phyloP scores from a whole-genome alignment of 176 grass and related monocot species.

The Thalia dealbata region DNA sequence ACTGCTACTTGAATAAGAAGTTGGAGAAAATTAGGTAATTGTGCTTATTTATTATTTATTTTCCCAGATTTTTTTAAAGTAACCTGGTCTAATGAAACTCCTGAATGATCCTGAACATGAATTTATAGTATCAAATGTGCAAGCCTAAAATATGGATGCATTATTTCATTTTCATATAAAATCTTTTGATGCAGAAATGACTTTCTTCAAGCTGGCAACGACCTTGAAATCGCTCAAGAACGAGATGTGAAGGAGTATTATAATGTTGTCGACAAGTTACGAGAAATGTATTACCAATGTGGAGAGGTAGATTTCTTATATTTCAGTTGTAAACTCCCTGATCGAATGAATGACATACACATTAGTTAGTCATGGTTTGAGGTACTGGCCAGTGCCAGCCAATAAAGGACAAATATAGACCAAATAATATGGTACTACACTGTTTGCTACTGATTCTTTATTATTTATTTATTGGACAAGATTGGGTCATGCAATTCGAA shows the following conservation, averaged over 20 bases:
- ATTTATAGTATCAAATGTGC: not conserved
- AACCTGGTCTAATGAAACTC: not conserved
- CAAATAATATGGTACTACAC: too few species aligned
- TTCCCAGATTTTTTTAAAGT: slow-evolving; percentile 10
- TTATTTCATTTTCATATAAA: not conserved
- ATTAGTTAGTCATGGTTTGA: too few species aligned
- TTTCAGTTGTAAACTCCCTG: not conserved
- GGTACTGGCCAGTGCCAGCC: too few species aligned
- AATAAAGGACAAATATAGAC: too few species aligned
- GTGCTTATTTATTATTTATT: slow-evolving; percentile 2
- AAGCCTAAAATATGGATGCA: not conserved
- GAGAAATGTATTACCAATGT: slow-evolving; percentile 54
- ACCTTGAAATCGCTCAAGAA: slow-evolving; percentile 53
- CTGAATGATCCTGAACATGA: not conserved
- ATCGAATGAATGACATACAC: not conserved
- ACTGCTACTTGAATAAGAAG: slow-evolving; percentile 57
- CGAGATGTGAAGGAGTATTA: slow-evolving; percentile 48
- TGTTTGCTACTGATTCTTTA: too few species aligned
- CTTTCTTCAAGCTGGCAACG: slow-evolving; percentile 48
- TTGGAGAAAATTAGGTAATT: slow-evolving; percentile 70
- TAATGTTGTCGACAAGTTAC: slow-evolving; percentile 53
- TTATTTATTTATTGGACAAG: too few species aligned
- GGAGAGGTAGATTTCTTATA: slow-evolving; percentile 45
- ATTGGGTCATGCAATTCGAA: too few species aligned
- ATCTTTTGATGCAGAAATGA: slow-evolving; percentile 31